These are phyloP conservation scores for Favolaschia claudopus DNA, from an alignment of 768 basidiomycete species.

Conservation along the genomic window DNA sequence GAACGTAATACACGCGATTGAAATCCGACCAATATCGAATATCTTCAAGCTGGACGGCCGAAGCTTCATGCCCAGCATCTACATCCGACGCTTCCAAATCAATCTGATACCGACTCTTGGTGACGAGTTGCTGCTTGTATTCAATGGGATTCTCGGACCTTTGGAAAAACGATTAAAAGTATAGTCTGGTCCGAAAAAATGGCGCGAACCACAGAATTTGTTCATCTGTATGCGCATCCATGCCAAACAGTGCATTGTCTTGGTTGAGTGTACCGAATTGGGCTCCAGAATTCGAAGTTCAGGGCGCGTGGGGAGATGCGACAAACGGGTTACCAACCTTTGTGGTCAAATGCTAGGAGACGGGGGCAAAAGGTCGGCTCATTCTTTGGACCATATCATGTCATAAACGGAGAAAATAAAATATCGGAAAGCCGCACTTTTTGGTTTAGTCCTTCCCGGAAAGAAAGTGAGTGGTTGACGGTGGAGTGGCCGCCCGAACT, in stretches of 20 bases:
- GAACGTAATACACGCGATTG: slow-evolving; percentile 67
- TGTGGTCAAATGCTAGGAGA: slow-evolving; percentile 71
- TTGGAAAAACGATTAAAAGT: neutral
- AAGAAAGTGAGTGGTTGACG: slow-evolving; percentile 70
- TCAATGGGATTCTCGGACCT: slow-evolving; percentile 44
- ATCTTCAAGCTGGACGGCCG: slow-evolving; percentile 29
- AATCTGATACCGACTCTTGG: slow-evolving; percentile 63
- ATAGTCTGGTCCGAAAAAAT: slow-evolving; percentile 13
- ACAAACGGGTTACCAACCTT: slow-evolving; percentile 54
- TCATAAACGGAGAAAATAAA: neutral
- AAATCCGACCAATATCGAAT: slow-evolving; percentile 77
- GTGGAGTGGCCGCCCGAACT: no score
- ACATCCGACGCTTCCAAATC: slow-evolving; percentile 40
- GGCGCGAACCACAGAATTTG: slow-evolving; percentile 18
- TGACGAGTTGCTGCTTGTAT: slow-evolving; percentile 60
- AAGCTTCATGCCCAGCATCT: slow-evolving; percentile 21
- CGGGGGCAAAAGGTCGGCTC: slow-evolving; percentile 64
- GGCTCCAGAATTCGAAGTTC: slow-evolving; percentile 47
- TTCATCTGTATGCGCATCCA: slow-evolving; percentile 32
- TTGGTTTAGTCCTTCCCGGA: slow-evolving; percentile 63
- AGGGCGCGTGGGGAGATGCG: slow-evolving; percentile 7
- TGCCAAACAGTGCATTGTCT: slow-evolving; percentile 48
- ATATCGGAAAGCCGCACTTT: slow-evolving; percentile 44
- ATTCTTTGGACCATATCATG: slow-evolving; percentile 43
- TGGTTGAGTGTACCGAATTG: slow-evolving; percentile 70